phyloP scores from a whole-genome alignment of 2,329 filamentous ascomycete species.

The Colletotrichum sp. region DNA sequence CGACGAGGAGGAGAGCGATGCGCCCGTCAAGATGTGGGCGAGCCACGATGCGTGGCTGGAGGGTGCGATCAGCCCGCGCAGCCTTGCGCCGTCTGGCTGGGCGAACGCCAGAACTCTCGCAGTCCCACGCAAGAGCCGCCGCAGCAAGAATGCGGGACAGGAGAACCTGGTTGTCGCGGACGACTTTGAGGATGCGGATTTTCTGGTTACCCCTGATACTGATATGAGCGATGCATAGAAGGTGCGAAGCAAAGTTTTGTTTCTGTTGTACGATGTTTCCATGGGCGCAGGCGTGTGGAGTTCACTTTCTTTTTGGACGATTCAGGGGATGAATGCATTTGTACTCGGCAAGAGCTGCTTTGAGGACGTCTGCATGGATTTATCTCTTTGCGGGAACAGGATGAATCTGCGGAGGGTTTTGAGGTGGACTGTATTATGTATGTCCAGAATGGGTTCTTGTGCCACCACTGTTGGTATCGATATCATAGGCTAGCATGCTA shows the following conservation, averaged over 20 bases:
- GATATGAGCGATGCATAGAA: slow-evolving; percentile 43
- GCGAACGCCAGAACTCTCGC: slow-evolving; percentile 53
- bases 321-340: neutral
- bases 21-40: slow-evolving; percentile 26
- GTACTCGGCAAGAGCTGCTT: slow-evolving; percentile 26
- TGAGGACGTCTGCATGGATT: slow-evolving; percentile 14
- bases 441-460: neutral
- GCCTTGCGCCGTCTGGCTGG: slow-evolving; percentile 40
- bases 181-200: slow-evolving; percentile 75
- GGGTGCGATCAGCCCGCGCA: slow-evolving; percentile 44
- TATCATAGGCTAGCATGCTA: slow-evolving; percentile 11
- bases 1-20: slow-evolving; percentile 44
- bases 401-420: neutral
- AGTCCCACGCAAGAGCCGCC: slow-evolving; percentile 41
- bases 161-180: slow-evolving; percentile 50
- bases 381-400: neutral
- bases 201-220: slow-evolving; percentile 55
- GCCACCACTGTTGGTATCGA: neutral
- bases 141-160: slow-evolving; percentile 33
- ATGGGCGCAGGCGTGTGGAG: neutral
- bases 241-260: neutral
- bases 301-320: neutral
- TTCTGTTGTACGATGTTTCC: neutral
- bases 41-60: slow-evolving; percentile 36
- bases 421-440: neutral